Evolutionary conservation across 306 rosid species (phyloP).

Genomic region (Canavalia gladiata): DNA sequence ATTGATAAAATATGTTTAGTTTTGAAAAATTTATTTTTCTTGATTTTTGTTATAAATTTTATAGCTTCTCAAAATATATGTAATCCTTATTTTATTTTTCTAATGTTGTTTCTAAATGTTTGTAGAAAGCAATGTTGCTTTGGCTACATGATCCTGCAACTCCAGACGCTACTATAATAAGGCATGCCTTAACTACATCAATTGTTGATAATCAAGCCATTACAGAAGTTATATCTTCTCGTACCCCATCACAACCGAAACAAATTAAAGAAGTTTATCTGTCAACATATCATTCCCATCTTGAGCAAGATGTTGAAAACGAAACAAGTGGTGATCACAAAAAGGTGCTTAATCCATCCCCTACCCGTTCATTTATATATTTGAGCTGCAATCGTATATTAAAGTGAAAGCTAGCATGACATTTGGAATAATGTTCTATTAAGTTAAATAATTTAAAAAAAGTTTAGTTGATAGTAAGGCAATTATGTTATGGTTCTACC

Average conservation of each 20-base stretch:
- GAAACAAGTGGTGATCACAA: conserved; percentile 62
- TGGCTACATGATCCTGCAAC: conserved; percentile 81
- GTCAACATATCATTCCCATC: conserved; percentile 49
- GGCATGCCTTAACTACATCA: conserved; percentile 50
- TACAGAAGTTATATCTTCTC: conserved; percentile 78
- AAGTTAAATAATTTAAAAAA: neutral
- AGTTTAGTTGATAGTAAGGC: neutral
- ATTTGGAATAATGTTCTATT: neutral
- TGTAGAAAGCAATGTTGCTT: conserved; percentile 73
- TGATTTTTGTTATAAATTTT: too few relatives aligned
- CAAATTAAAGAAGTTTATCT: conserved; percentile 68
- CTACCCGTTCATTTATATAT: neutral
- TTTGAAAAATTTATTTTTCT: too few relatives aligned
- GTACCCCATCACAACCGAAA: conserved; percentile 74
- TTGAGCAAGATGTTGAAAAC: conserved; percentile 63
- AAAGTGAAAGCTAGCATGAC: neutral
- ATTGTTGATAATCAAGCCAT: conserved; percentile 61
- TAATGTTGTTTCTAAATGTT: neutral
- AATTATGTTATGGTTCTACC: too few relatives aligned
- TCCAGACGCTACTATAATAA: conserved; percentile 61
- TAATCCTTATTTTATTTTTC: neutral
- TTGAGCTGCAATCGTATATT: neutral
- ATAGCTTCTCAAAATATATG: too few relatives aligned
- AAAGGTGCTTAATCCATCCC: conserved; percentile 53
- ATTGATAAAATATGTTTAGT: too few relatives aligned